Conservation (phyloP, 495 filamentous ascomycete species). For the Podospora appendiculata region DNA sequence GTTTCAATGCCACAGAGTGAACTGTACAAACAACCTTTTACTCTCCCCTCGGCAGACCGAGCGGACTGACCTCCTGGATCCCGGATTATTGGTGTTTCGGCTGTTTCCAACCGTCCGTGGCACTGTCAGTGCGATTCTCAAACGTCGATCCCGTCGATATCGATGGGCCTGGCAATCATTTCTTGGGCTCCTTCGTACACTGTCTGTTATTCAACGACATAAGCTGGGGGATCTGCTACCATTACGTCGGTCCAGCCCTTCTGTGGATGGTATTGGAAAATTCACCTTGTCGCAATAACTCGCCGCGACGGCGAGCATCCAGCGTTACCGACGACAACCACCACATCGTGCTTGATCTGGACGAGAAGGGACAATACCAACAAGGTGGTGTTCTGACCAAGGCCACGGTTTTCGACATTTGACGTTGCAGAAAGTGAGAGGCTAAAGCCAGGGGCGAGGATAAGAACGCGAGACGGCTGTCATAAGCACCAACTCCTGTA, state of each 20-base stretch:
- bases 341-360: background rate
- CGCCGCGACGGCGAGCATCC: background rate
- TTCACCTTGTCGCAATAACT: background rate
- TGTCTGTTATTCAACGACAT: conserved; percentile 3
- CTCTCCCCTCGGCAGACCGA: background rate
- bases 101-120: conserved; percentile 17
- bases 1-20: background rate
- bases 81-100: conserved; percentile 22
- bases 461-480: too few species aligned
- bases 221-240: conserved; percentile 20
- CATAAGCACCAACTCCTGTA: too few species aligned
- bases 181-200: background rate
- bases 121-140: conserved; percentile 26
- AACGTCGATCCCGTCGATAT: conserved; percentile 25
- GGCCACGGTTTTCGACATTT: too few species aligned
- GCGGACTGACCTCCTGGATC: conserved; percentile 3
- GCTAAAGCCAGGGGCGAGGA: too few species aligned
- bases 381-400: too few species aligned
- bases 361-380: background rate
- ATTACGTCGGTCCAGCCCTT: background rate
- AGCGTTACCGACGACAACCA: background rate
- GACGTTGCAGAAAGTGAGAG: too few species aligned
- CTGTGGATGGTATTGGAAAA: background rate
- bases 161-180: conserved; percentile 9
- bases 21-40: conserved; percentile 9